A percentile compares a stretch with the other conserved stretches of the same genome.
phyloP scores from a whole-genome alignment of 768 basidiomycete genomes.

The Mycena albidolilacea region DNA sequence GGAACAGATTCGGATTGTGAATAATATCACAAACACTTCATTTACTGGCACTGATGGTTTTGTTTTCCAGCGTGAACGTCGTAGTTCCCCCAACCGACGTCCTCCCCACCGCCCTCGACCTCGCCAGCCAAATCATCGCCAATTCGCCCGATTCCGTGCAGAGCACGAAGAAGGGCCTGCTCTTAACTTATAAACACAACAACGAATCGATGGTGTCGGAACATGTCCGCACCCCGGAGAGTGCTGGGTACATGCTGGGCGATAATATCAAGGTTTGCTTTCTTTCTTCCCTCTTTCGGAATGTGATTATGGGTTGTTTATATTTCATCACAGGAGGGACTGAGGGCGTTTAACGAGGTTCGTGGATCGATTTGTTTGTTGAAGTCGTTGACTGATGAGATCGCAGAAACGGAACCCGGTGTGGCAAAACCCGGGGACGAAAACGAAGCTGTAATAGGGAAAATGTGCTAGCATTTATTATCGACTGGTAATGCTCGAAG shows the following conservation, averaged over 20 bases:
- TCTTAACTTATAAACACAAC: conserved; percentile 44
- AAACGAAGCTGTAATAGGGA: conserved; percentile 27
- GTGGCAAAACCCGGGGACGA: conserved; percentile 37
- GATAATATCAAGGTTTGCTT: conserved; percentile 37
- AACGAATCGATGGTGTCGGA: conserved; percentile 24
- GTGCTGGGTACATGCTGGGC: conserved; percentile 14
- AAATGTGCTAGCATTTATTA: neutral
- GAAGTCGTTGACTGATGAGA: neutral
- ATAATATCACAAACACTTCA: conserved; percentile 42
- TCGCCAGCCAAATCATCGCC: conserved; percentile 70
- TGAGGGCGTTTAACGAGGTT: conserved; percentile 38
- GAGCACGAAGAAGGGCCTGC: conserved; percentile 78
- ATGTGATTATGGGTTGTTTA: neutral
- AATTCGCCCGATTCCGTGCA: conserved; percentile 89
- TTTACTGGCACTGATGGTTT: neutral
- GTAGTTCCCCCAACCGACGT: conserved; percentile 73
- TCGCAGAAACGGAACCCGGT: conserved; percentile 33
- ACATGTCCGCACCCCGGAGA: conserved; percentile 31
- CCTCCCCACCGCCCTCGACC: conserved; percentile 70
- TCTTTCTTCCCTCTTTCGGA: neutral
- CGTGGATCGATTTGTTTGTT: neutral
- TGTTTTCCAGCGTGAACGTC: conserved; percentile 71
- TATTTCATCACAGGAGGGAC: conserved; percentile 29
- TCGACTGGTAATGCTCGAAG: too few relatives aligned
- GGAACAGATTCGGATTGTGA: conserved; percentile 82